Evolutionary conservation across 768 basidiomycete species (phyloP), one percentile per base, ranked within the genome.

Genomic region (Boletus huronensis): DNA sequence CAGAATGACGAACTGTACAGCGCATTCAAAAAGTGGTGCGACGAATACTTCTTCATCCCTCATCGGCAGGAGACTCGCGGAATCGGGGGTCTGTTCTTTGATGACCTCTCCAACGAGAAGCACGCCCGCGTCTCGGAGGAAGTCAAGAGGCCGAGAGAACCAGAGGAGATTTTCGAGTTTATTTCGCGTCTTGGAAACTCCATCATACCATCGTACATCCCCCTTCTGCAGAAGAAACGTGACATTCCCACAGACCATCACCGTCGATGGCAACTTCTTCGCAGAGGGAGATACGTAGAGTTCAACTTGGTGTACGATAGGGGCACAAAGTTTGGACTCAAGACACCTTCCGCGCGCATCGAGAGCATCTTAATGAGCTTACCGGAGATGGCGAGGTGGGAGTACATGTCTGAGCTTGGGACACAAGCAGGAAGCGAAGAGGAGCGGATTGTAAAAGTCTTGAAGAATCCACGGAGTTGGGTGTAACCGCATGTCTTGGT

Each of bases 61-160:
- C 97, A 98, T 70, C 84, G 97, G 11, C 67, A 73, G 29, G 97
- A 98, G 74, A 73, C 83, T 2, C 82, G 97, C 41, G 97, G 97
- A 5, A 73, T 99, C 46, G 97, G 97, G 31, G 97, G 97, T 0
- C 75, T 99, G 52, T 98, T 98, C 78, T 96, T 98, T 66, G 97
- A 98, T 69, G 97, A 99, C 68, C 82, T 98, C 53, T 83, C 79
- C 61, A 78, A 77, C 47, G 80, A 80, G 32, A 71, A 75, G 3
- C 91, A 93, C 67, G 66, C 76, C n/a, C 82, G 83, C n/a, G 75
- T 93, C 31, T 56, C 71, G 23, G 65, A 69, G n/a, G 64, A 69
- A 6, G 68, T 70, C 29, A 63, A 72, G 21, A 79, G 87, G 34
- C 87, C 87, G 5, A 72, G 67, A 59, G 79, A 79, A 4, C 77